phyloP scores from a whole-genome alignment of 148 eudicot genomes.

The Fagopyrum tataricum region DNA sequence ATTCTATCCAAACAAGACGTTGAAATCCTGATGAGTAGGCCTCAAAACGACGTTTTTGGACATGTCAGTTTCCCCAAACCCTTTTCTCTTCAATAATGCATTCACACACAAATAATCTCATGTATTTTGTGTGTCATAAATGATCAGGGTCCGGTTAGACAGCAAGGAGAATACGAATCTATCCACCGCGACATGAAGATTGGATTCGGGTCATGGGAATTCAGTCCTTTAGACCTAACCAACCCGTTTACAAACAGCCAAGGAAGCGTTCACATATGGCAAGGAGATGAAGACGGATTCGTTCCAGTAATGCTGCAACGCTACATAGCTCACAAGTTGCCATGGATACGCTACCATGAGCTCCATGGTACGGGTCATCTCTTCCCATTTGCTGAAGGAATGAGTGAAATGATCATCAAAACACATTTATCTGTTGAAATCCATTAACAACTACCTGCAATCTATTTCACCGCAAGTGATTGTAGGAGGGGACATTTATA shows the following conservation, averaged over 20 bases:
- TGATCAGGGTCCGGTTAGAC: slow-evolving; percentile 34
- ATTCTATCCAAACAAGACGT: slow-evolving; percentile 33
- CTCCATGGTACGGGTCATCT: slow-evolving; percentile 40
- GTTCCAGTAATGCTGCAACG: slow-evolving; percentile 40
- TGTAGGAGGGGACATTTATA: no score
- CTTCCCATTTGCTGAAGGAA: slow-evolving; percentile 39
- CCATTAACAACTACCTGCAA: no score
- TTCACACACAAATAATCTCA: neutral
- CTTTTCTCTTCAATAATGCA: no score
- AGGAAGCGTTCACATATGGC: slow-evolving; percentile 51
- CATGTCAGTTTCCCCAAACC: neutral
- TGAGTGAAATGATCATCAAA: slow-evolving; percentile 32
- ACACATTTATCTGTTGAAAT: slow-evolving; percentile 22
- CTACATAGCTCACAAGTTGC: slow-evolving; percentile 31
- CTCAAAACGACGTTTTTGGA: neutral
- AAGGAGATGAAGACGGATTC: slow-evolving; percentile 47
- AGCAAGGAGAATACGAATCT: slow-evolving; percentile 56
- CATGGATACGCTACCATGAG: slow-evolving; percentile 50
- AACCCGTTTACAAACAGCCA: slow-evolving; percentile 30
- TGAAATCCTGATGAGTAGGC: slow-evolving; percentile 17
- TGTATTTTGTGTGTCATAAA: neutral
- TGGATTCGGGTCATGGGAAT: slow-evolving; percentile 66
- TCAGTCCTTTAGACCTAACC: slow-evolving; percentile 39
- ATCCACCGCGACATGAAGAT: slow-evolving; percentile 50
- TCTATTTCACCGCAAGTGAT: no score